These are phyloP conservation scores for Eragrostis curvula DNA, from an alignment of 176 grass and related monocot species.

Conservation along the genomic window DNA sequence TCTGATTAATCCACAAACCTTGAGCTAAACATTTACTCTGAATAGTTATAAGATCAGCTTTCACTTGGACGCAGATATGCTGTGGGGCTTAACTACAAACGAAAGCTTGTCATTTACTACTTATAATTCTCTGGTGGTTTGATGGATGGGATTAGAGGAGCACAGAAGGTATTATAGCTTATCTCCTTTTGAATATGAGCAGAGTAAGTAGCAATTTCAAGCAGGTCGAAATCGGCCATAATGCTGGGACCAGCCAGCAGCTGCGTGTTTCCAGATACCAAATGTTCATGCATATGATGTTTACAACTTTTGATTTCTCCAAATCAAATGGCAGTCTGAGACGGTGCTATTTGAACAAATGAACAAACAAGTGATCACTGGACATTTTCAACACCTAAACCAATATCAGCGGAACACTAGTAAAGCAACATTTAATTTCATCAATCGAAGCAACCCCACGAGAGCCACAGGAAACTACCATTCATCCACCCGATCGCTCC, in stretches of 20 bases:
- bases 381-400: not conserved
- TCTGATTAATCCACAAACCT: constrained; percentile 1
- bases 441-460: not conserved
- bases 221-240: not conserved
- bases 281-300: not conserved
- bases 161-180: not conserved
- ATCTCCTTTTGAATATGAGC: not conserved
- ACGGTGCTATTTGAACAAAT: not conserved
- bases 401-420: not conserved
- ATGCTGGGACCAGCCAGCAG: not conserved
- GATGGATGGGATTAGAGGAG: not conserved
- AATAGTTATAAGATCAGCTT: constrained; percentile 4
- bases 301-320: not conserved
- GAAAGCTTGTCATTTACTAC: constrained; percentile 2
- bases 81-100: not conserved
- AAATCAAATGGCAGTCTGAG: not conserved
- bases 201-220: constrained; percentile 3
- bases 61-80: not conserved
- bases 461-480: not conserved
- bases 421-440: constrained; percentile 10
- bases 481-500: constrained; percentile 6
- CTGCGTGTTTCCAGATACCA: not conserved
- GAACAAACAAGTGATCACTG: not conserved
- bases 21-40: constrained; percentile 5
- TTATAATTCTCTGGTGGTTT: not conserved